Conservation (phyloP, 2,329 filamentous ascomycete species). For the Helotiales sp. region DNA sequence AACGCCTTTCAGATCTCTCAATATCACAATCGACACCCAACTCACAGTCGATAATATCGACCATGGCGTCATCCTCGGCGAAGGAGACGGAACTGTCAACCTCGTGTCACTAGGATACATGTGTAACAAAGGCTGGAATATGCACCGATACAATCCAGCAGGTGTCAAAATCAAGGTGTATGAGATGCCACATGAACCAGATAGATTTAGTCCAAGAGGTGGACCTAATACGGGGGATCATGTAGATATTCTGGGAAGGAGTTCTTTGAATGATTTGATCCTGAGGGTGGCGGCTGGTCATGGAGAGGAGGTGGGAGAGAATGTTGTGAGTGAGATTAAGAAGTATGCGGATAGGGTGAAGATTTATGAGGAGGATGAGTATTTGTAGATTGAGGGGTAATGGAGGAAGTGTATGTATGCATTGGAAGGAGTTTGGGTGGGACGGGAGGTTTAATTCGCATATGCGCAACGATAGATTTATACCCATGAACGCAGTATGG, state of each 20-base stretch:
- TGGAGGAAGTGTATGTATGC: not conserved
- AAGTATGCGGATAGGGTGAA: slow-evolving; percentile 83
- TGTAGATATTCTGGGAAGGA: slow-evolving; percentile 90
- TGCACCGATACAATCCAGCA: slow-evolving; percentile 91
- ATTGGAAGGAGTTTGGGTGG: not conserved
- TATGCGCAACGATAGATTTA: not conserved
- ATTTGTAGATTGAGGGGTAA: slow-evolving; percentile 13
- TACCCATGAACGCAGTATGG: not conserved
- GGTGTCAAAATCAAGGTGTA: slow-evolving; percentile 78
- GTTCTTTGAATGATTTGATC: slow-evolving; percentile 88
- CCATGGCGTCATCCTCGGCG: slow-evolving; percentile 91
- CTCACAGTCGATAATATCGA: slow-evolving; percentile 64
- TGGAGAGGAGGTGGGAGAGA: slow-evolving; percentile 76
- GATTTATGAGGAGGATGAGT: slow-evolving; percentile 47
- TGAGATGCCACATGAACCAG: slow-evolving; percentile 97
- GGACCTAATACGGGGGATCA: slow-evolving; percentile 79
- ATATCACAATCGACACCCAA: slow-evolving; percentile 71
- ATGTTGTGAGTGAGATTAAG: slow-evolving; percentile 76
- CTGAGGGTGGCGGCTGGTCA: slow-evolving; percentile 82
- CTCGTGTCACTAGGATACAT: slow-evolving; percentile 92
- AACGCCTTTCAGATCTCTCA: slow-evolving; percentile 62
- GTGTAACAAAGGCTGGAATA: slow-evolving; percentile 93
- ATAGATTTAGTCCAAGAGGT: slow-evolving; percentile 81
- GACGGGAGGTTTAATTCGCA: not conserved
- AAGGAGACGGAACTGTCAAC: slow-evolving; percentile 95